Evolutionary conservation across 495 filamentous ascomycete species (phyloP), one percentile per base, ranked within the genome.

Genomic region (Hypoxylon rickii): DNA sequence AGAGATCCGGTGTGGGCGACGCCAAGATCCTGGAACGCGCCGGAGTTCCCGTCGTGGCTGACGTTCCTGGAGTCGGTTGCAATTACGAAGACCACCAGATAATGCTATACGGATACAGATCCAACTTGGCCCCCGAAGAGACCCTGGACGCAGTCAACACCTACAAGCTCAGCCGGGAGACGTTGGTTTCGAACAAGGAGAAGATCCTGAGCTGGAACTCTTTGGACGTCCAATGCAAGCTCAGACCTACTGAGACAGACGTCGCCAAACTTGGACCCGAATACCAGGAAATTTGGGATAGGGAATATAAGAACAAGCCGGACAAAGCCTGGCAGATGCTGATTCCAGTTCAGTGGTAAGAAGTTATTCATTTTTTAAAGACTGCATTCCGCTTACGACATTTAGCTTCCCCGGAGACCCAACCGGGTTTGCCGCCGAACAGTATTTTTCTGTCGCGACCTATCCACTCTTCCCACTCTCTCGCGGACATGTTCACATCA

Each of bases 1-100:
- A 84, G 62, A 69, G 79, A 1, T 86, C 83, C 0, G 81, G 82
- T 2, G 63, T 84, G 38, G 82, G 81, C 17, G 47, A 55, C 13
- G 53, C 58, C 0, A 44, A 66, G n/a, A 43, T 70, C 11, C 59
- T 73, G 3, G 7, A 61, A 12, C 46, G 40, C 24, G 58, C 60
- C 10, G 55, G 55, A 29, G 24, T 61, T 54, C 12, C 31, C 1
- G 10, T 53, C 13, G 53, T 68, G 12, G 58, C 47, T 7, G 31
- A 58, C 19, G 12, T 76, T 17, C 70, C 74, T 7, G 74, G 73
- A 7, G 73, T 77, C 17, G 74, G 74, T 8, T 21, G 61, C 11
- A 62, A 68, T 18, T 75, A 71, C 29, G 61, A 70, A 34, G 74
- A 76, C 51, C 78, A 81, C 45, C 65, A 76, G 43, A 41, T 77